Evolutionary conservation across 768 basidiomycete species (phyloP).

Genomic region (Clavulina sp.): DNA sequence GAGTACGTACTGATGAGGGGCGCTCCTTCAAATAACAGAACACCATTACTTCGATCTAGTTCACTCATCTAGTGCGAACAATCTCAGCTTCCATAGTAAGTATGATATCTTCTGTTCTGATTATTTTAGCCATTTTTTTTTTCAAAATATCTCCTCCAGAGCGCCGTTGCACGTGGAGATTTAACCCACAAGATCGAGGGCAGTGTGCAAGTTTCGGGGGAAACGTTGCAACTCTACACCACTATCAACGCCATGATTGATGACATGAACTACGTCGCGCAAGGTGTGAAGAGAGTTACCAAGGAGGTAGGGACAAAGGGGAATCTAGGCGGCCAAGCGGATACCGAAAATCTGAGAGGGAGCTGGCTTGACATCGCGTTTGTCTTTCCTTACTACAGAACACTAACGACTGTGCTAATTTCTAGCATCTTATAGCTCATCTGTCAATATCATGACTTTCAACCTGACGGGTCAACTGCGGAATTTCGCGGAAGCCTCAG

Average conservation of each 20-base stretch:
- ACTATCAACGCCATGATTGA: slow-evolving; percentile 89
- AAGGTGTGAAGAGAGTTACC: slow-evolving; percentile 87
- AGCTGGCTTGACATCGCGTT: slow-evolving; percentile 99
- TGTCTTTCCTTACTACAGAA: slow-evolving; percentile 17
- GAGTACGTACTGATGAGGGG: slow-evolving; percentile 16
- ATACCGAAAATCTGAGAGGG: slow-evolving; percentile 91
- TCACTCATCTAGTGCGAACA: slow-evolving; percentile 84
- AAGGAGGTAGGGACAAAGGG: slow-evolving; percentile 96
- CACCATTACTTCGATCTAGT: no score
- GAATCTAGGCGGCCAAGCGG: slow-evolving; percentile 92
- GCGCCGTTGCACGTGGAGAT: slow-evolving; percentile 87
- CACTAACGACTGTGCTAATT: background rate
- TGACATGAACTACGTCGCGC: slow-evolving; percentile 48
- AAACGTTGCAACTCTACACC: slow-evolving; percentile 89
- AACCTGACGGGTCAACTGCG: slow-evolving; percentile 94
- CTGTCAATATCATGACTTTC: slow-evolving; percentile 95
- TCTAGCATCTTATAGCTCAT: slow-evolving; percentile 34
- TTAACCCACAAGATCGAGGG: slow-evolving; percentile 86
- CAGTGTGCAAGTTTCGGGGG: slow-evolving; percentile 75
- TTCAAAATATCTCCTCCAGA: slow-evolving; percentile 22
- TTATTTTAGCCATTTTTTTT: background rate
- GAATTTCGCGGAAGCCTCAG: slow-evolving; percentile 96
- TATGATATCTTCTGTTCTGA: slow-evolving; percentile 10
- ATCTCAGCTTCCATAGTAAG: slow-evolving; percentile 82
- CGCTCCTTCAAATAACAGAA: background rate